A percentile compares a stretch with the other conserved stretches of the same genome.
Evolutionary conservation across 441 rosid genomes (phyloP).

Genomic region (Macaranga tanarius): DNA sequence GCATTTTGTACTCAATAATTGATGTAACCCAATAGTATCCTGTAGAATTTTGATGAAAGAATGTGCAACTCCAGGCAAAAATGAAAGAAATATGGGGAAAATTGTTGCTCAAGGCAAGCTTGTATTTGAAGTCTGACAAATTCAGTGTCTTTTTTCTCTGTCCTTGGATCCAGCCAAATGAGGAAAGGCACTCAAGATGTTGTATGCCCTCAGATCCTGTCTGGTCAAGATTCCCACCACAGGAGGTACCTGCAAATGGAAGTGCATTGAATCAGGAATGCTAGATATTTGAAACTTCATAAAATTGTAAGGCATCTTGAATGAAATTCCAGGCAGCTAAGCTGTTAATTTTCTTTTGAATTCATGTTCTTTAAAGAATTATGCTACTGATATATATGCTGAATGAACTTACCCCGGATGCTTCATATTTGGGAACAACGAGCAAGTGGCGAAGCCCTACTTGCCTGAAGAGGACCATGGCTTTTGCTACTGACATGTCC

Average conservation of each 20-base stretch:
- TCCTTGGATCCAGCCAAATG: constrained; percentile 50
- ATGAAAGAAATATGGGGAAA: constrained; percentile 1
- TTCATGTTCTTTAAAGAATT: not conserved
- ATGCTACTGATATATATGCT: not conserved
- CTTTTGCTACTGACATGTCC: constrained; percentile 85
- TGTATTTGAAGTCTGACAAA: not conserved
- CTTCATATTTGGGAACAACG: constrained; percentile 73
- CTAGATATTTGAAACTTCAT: not conserved
- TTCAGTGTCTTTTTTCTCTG: constrained; percentile 34
- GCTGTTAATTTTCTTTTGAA: too few species aligned
- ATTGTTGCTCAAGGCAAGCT: constrained; percentile 8
- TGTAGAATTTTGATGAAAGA: constrained; percentile 25
- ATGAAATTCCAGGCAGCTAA: too few species aligned
- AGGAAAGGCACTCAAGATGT: constrained; percentile 62
- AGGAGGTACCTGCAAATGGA: constrained; percentile 51
- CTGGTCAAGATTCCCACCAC: constrained; percentile 83
- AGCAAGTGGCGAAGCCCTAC: constrained; percentile 80
- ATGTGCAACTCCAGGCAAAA: constrained; percentile 33
- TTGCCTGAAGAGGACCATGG: constrained; percentile 77
- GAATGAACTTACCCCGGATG: constrained; percentile 62
- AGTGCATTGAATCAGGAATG: constrained; percentile 7
- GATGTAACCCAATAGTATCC: constrained; percentile 12
- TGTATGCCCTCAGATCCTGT: constrained; percentile 73
- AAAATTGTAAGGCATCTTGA: too few species aligned
- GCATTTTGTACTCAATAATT: constrained; percentile 11